Base-by-base conservation (phyloP, 2,329 filamentous ascomycete genomes). In the Blumeria hordei region DNA sequence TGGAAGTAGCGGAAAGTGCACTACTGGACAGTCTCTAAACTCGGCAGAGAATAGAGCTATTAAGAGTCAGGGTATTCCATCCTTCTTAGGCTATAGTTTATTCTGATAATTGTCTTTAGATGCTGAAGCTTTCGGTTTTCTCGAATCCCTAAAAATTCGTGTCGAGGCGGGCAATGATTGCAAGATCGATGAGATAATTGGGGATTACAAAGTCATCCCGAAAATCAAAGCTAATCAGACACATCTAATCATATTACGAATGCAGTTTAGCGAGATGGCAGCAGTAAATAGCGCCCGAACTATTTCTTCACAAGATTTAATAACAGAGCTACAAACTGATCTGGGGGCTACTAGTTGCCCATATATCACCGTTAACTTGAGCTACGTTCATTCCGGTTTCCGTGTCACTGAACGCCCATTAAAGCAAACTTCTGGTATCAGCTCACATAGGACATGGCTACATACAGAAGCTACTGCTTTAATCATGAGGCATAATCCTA, bases 311-410 rank as follows among this genome's bases (percentile, higher is more conserved):
- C 75, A 80, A 11, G 69, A 74, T 43, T 66, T 81, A 35, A 76
- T 82, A 14, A 70, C 75, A 28, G 75, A 80, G 56, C 67, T 81
- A 10, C 75, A 81, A 60, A 66, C 68, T 34, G 71, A 78, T 55
- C 70, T 81, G 2, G 75, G 76, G 34, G 68, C 70, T 54, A 67
- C 67, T 3, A 64, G 64, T 18, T 69, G 69, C 14, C 69, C 72
- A 36, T 80, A 76, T 58, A 64, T 80, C 53, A 69, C 69, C 3
- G 67, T 80, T 14, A 67, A 68, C 18, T 59, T 81, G 7, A 71
- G 67, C 6, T 81, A 80, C 60, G 68, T 68, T 1, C 76, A 81
- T 60, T 76, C 77, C 0, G 73, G 70, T 79, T 80, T 61, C 69
- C 8, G 18, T 10, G 32, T 9, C 9, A 10, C 16, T 8, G 16